Percentiles rank a stretch among this genome's conserved stretches.
These are phyloP conservation scores for Geosmithia flava DNA, from an alignment of 2,329 filamentous ascomycete genomes.

Conservation along the genomic window DNA sequence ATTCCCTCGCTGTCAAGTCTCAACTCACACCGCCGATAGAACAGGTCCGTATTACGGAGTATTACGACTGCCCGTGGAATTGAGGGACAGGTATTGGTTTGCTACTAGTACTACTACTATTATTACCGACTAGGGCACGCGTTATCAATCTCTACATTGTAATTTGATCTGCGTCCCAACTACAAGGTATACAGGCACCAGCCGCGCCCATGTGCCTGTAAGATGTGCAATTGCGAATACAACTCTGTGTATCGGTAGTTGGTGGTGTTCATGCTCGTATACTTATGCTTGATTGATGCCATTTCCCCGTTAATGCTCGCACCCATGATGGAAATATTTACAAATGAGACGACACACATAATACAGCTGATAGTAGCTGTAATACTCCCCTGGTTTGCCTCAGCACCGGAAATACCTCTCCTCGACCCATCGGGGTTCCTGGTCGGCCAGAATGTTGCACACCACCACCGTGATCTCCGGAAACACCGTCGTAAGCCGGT, in stretches of 20 bases:
- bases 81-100: too few relatives aligned
- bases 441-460: conserved; percentile 67
- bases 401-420: conserved; percentile 81
- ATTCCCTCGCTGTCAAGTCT: too few relatives aligned
- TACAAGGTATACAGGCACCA: background rate
- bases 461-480: conserved; percentile 80
- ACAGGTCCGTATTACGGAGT: background rate
- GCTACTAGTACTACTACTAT: background rate
- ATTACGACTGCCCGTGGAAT: too few relatives aligned
- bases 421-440: conserved; percentile 84
- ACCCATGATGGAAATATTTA: too few relatives aligned
- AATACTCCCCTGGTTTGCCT: background rate
- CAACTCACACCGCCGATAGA: background rate
- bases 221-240: background rate
- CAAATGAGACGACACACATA: too few relatives aligned
- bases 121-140: background rate
- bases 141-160: background rate
- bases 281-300: too few relatives aligned
- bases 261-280: too few relatives aligned
- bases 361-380: too few relatives aligned
- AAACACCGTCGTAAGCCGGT: conserved; percentile 78
- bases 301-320: too few relatives aligned
- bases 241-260: background rate
- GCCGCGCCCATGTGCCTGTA: background rate
- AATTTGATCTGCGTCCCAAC: background rate